Evolutionary conservation across 371 early-diverging fungal species (phyloP).

Genomic region (Mortierella sp.): DNA sequence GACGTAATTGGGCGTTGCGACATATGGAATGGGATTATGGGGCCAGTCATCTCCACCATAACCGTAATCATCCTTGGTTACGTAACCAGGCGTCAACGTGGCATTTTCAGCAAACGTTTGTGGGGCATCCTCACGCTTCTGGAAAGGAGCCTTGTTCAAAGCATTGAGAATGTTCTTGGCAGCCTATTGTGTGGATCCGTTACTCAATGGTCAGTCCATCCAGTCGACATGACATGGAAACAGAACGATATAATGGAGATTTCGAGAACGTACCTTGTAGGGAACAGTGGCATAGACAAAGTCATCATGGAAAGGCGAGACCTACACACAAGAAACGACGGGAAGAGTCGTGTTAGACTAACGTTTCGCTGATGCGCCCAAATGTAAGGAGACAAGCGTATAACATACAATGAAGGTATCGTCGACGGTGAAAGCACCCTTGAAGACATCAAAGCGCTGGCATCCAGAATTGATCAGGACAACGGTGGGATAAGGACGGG

Average conservation of each 20-base stretch:
- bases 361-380: no score
- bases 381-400: no score
- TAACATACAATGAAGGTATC: slow-evolving; percentile 57
- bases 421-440: slow-evolving; percentile 63
- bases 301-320: slow-evolving; percentile 61
- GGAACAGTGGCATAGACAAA: slow-evolving; percentile 59
- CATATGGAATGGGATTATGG: slow-evolving; percentile 56
- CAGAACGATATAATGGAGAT: neutral
- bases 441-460: slow-evolving; percentile 63
- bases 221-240: no score
- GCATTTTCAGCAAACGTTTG: slow-evolving; percentile 55
- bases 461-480: slow-evolving; percentile 61
- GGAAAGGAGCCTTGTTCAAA: slow-evolving; percentile 61
- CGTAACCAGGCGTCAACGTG: slow-evolving; percentile 70
- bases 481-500: slow-evolving; percentile 56
- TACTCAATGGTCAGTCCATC: no score
- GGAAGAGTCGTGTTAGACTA: no score
- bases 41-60: slow-evolving; percentile 58
- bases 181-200: slow-evolving; percentile 3
- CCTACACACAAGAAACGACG: no score
- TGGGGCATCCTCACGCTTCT: slow-evolving; percentile 53
- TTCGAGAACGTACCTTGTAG: slow-evolving; percentile 26
- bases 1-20: slow-evolving; percentile 58
- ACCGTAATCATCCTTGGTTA: slow-evolving; percentile 64
- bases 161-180: slow-evolving; percentile 67